Evolutionary conservation across 1,284 basidiomycete species (phyloP).

Genomic region (Ceratobasidium sp.): DNA sequence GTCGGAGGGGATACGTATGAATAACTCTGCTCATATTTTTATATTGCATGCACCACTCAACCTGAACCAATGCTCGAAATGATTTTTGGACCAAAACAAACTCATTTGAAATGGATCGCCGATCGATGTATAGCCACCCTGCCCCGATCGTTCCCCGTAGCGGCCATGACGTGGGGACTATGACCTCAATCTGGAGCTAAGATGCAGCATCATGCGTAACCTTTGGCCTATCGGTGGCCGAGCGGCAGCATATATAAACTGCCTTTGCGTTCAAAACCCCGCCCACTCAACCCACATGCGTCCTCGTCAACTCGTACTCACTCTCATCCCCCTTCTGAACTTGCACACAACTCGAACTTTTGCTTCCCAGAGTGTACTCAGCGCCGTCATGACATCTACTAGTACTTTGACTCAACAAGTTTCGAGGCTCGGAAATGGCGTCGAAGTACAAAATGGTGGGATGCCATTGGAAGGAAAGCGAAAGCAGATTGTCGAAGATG

Average conservation of each 20-base stretch:
- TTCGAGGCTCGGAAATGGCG: conserved; percentile 18
- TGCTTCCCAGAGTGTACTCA: conserved; percentile 22
- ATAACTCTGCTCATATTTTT: conserved; percentile 30
- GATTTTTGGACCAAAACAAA: neutral
- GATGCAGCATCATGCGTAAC: no score
- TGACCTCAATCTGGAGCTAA: neutral
- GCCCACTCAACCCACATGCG: conserved; percentile 16
- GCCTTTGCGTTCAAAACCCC: neutral
- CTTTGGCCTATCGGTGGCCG: no score
- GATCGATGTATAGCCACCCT: conserved; percentile 15
- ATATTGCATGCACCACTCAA: conserved; percentile 45
- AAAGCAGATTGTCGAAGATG: conserved; percentile 65
- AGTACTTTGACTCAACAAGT: conserved; percentile 13
- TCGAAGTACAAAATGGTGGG: conserved; percentile 36
- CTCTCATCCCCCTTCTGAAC: conserved; percentile 35
- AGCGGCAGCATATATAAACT: conserved; percentile 9
- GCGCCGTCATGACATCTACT: conserved; percentile 4
- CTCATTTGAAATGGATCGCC: conserved; percentile 26
- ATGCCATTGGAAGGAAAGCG: conserved; percentile 57
- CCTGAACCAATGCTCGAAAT: neutral
- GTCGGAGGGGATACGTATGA: neutral
- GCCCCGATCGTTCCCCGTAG: neutral
- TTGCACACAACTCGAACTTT: conserved; percentile 19
- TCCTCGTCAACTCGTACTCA: conserved; percentile 20
- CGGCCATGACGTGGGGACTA: neutral